These are phyloP conservation scores for Bipolaris zeicola DNA, from an alignment of 2,329 filamentous ascomycete species.

Conservation along the genomic window DNA sequence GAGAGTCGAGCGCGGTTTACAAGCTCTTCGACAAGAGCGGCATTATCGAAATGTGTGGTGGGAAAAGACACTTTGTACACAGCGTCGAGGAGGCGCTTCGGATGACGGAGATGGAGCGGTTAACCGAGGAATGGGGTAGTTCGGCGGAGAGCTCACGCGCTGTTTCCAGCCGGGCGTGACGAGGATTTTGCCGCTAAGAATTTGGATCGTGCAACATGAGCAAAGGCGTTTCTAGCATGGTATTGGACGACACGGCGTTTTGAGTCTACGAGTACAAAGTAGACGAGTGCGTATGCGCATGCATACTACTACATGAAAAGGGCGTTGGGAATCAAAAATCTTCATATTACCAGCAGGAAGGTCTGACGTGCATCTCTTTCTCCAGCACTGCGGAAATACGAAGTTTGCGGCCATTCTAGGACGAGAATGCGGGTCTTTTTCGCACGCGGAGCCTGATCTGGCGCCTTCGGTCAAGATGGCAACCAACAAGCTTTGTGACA, in stretches of 20 bases:
- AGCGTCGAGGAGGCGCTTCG: conserved; percentile 84
- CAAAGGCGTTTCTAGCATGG: background rate
- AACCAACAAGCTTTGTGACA: conserved; percentile 15
- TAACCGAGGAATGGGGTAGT: conserved; percentile 46
- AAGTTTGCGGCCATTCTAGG: too few relatives aligned
- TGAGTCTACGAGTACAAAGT: too few relatives aligned
- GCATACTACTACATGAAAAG: too few relatives aligned
- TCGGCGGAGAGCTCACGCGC: conserved; percentile 32
- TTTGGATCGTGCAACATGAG: background rate
- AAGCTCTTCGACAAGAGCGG: conserved; percentile 76
- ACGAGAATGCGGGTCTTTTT: background rate
- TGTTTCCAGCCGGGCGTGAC: conserved; percentile 12
- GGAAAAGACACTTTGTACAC: conserved; percentile 75
- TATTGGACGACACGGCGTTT: background rate
- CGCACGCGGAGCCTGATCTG: background rate
- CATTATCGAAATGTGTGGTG: conserved; percentile 83
- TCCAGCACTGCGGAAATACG: too few relatives aligned
- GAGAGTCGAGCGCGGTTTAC: conserved; percentile 65
- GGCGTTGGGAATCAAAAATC: too few relatives aligned
- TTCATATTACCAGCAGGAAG: too few relatives aligned
- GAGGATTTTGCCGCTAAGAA: background rate
- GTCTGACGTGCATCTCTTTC: too few relatives aligned
- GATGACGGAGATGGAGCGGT: conserved; percentile 74
- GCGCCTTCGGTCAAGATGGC: background rate
- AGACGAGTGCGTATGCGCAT: too few relatives aligned